phyloP scores from a whole-genome alignment of 2,329 filamentous ascomycete genomes.

The Tetracladium maxilliforme region DNA sequence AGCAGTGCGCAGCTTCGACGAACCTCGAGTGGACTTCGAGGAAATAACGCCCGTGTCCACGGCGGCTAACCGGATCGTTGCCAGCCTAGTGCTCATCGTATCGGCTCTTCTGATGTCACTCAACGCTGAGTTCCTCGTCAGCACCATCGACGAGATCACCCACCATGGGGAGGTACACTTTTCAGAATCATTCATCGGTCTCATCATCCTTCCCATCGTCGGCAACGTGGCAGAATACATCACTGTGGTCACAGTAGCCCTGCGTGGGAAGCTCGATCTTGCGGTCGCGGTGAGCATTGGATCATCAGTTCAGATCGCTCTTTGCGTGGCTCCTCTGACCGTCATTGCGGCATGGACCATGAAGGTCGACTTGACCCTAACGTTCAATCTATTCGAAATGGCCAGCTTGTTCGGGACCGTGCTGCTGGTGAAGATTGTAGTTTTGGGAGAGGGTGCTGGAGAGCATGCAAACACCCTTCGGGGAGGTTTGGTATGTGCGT shows the following conservation, averaged over 20 bases:
- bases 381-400: too few species aligned
- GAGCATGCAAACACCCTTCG: too few species aligned
- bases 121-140: conserved; percentile 59
- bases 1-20: conserved; percentile 33
- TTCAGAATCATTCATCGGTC: conserved; percentile 61
- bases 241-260: conserved; percentile 64
- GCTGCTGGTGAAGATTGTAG: too few species aligned
- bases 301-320: conserved; percentile 66
- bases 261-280: conserved; percentile 76
- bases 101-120: conserved; percentile 39
- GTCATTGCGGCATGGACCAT: conserved; percentile 70
- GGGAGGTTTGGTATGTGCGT: too few species aligned
- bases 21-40: not conserved
- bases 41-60: not conserved
- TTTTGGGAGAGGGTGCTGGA: too few species aligned
- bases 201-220: conserved; percentile 72
- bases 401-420: too few species aligned
- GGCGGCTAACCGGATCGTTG: not conserved
- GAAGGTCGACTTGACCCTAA: conserved; percentile 60
- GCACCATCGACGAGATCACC: conserved; percentile 56
- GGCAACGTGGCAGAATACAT: conserved; percentile 74
- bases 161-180: conserved; percentile 38
- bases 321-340: conserved; percentile 65
- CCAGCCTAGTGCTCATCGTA: conserved; percentile 27
- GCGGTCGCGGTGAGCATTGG: conserved; percentile 71